Base-by-base conservation (phyloP, 768 basidiomycete species). In the Boletus fagicola region DNA sequence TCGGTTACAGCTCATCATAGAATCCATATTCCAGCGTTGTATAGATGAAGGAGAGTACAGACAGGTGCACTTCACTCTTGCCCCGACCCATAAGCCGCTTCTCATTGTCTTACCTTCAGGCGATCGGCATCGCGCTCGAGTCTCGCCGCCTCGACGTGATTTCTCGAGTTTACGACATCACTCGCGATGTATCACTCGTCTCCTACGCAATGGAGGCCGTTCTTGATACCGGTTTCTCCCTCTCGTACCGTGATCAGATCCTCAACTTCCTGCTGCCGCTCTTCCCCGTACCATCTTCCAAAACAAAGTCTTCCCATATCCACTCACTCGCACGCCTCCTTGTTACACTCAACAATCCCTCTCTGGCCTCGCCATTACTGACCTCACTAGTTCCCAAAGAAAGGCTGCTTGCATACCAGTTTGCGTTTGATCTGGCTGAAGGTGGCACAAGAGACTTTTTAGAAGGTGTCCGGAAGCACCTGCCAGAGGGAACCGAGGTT, bases 341-440 rank as follows among this genome's bases (percentile, higher is more conserved):
- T 65, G 88, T 98, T 42, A 92, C 94, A 20, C 80, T 97, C 52
- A 88, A 90, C 68, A 87, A 87, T 56, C 82, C 90, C n/a, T 80
- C 86, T 4, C 77, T 94, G 51, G 90, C 92, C 1, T 80, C 91
- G 8, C 80, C 86, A 15, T 80, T 95, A 51, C 73, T 97, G 57
- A 80, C 77, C 2, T 86, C 86, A 3, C 79, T 97, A 10, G 80
- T 94, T 15, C 80, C 81, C 5, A 80, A 80, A 59, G 83, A 94
- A 63, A 82, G 82, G 40, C 76, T 94, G 12, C 76, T 96, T 26
- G 94, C 94, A 1, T 96, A 94, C 72, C 97, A 99, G 71, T 85
- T 98, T 68, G 94, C 91, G 0, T 98, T 98, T 69, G 97, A 98
- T 74, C 76, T 98, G 48, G 90, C 89, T 15, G 96, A 98, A 74